Evolutionary conservation across 352 stramenopile species (phyloP).

Genomic region (Hyaloperonospora arabidopsidis): DNA sequence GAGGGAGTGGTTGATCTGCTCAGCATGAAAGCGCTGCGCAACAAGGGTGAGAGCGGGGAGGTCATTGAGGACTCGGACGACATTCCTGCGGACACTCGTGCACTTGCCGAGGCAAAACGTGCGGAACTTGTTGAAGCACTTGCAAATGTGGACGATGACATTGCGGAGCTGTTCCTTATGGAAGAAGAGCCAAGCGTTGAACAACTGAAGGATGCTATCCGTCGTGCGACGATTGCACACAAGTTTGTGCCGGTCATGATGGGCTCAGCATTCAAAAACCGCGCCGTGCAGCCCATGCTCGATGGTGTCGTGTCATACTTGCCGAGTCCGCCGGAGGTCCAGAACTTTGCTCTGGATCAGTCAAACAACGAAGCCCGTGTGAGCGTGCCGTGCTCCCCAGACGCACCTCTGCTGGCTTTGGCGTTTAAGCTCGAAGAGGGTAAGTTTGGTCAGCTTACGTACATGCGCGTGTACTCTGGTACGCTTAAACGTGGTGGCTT

Average conservation of each 20-base stretch:
- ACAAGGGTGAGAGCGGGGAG: constrained; percentile 88
- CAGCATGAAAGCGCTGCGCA: constrained; percentile 82
- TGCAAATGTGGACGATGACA: constrained; percentile 97
- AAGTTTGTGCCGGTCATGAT: constrained; percentile 99
- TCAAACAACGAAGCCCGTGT: constrained; percentile 88
- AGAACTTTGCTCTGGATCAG: constrained; percentile 94
- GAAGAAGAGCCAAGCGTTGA: constrained; percentile 91
- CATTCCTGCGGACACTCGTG: constrained; percentile 83
- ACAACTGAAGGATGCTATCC: constrained; percentile 91
- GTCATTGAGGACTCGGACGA: constrained; percentile 82
- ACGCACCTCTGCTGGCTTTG: constrained; percentile 92
- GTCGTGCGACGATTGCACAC: constrained; percentile 91
- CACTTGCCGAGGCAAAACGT: constrained; percentile 86
- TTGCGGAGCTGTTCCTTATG: constrained; percentile 98
- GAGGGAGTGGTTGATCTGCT: constrained; percentile 96
- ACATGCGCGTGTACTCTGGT: constrained; percentile 91
- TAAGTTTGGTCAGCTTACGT: constrained; percentile 98
- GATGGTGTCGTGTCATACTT: constrained; percentile 97
- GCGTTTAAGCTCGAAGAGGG: constrained; percentile 99
- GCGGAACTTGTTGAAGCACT: constrained; percentile 91
- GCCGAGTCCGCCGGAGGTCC: constrained; percentile 89
- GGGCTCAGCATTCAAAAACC: constrained; percentile 97
- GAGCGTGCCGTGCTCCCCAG: constrained; percentile 75
- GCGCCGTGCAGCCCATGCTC: constrained; percentile 96
- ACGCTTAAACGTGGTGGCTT: constrained; percentile 81